Base-by-base conservation (phyloP, 106 monocot species). In the Narthecium ossifragum region DNA sequence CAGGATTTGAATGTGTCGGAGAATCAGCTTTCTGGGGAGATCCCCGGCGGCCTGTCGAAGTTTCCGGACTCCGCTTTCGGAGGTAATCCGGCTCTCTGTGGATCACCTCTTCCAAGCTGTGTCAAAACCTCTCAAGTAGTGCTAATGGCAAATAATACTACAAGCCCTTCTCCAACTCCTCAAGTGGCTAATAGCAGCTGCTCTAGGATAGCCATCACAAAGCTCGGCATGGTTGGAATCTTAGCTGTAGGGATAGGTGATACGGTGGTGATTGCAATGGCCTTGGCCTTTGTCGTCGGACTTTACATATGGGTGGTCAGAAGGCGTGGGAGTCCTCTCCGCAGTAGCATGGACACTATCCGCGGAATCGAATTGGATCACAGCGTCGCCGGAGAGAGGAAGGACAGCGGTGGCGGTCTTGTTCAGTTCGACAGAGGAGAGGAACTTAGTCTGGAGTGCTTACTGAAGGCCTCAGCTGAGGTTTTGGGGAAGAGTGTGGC, bases 401-500 rank as follows among this genome's bases (percentile, higher is more conserved):
- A 21, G 8, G 30, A 9, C 21, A 45, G 25, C 10, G 32, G 26
- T 8, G 52, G 31, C 13, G 53, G 64, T 9, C 37, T 68, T n/a
- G 26, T 74, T 17, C 34, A 31, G 26, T 69, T 65, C n/a, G 52
- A 70, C 23, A 65, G 65, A 32, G 65, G 74, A 13, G 75, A 75
- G 31, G 40, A 63, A 1, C 59, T 81, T 26, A 34, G 43, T 40
- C 34, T 81, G 59, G 81, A 81, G 5, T 41, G 24, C 28, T 60
- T 81, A 0, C 38, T 81, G 26, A 67, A 64, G 53, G 63, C 81
- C 15, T 76, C 81, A 5, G 81, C 81, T 2, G 81, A 81, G 57
- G 59, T 81, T 20, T 24, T 81, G 38, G 76, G 81, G 32, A 61
- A 76, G 59, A 75, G 76, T 4, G 29, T 57, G 11, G 48, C 51